Base-by-base conservation (phyloP, 495 filamentous ascomycete genomes). In the Collariella sp. region DNA sequence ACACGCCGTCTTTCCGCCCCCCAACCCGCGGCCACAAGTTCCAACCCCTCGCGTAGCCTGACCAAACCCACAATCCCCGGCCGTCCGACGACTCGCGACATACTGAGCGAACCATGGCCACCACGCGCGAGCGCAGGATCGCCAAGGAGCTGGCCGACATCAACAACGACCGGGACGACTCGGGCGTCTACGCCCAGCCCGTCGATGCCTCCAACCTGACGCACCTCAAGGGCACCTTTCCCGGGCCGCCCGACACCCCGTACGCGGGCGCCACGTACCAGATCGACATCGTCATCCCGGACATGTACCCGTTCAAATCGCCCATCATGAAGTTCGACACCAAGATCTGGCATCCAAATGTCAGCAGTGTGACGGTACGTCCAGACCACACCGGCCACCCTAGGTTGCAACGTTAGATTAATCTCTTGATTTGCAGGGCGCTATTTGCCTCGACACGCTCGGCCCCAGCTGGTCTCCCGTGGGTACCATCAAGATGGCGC, bases 331-430 rank as follows among this genome's bases (percentile, higher is more conserved):
- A 83, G 66, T 97, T 98, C 58, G 80, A 86, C 59, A 98, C 94
- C 61, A 94, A 86, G 69, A 85, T 98, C 54, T 98, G 94, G 94
- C 93, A 98, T 71, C 93, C 93, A 33, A 98, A 98, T 70, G 82
- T 98, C 71, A 90, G 85, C 78, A 91, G 85, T 63, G 88, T 95
- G 68, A 98, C 93, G 46, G 91, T 96, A 71, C 65, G 84, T 78
- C 20, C 9, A 40, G 34, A 42, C 2, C 11, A 20, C 7, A 4
- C 15, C 36, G 19, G 33, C 20, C 45, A 24, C 36, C 43, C 29
- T 7, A 35, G 26, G 9, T 31, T 31, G 26, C 4, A 31, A 18
- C 40, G 7, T 11, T 20, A 6, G 20, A 19, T 19, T 42, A 23
- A 42, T 19, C 19, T 33, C 7, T 5, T 2, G 5, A 2, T 35